Conservation (phyloP, 1,139 yeast species). For the Nakaseomyces uthaithaninus region DNA sequence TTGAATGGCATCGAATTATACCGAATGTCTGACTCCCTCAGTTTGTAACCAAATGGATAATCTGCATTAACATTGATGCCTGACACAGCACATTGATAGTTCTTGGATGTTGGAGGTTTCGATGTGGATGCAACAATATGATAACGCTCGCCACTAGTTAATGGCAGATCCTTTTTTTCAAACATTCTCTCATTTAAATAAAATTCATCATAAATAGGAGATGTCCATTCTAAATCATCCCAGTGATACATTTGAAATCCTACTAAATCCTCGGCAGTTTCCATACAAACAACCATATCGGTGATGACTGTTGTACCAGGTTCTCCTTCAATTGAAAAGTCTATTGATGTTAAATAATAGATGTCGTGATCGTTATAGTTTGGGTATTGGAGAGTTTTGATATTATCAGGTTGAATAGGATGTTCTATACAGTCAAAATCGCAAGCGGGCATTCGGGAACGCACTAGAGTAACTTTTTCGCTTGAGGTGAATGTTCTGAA, state of each 20-base stretch:
- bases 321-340: constrained; percentile 4
- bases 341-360: neutral
- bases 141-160: constrained; percentile 37
- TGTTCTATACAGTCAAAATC: constrained; percentile 2
- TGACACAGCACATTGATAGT: constrained; percentile 1
- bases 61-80: constrained; percentile 3
- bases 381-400: constrained; percentile 1
- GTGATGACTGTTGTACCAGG: constrained; percentile 2
- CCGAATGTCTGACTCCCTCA: neutral
- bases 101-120: constrained; percentile 17
- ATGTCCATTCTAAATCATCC: constrained; percentile 27
- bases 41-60: constrained; percentile 1
- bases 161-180: constrained; percentile 22
- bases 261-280: constrained; percentile 20
- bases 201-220: constrained; percentile 23
- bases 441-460: constrained; percentile 2
- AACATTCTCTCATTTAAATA: constrained; percentile 1
- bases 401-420: constrained; percentile 1
- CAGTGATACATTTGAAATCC: constrained; percentile 32
- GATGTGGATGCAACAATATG: constrained; percentile 31
- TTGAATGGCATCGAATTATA: constrained; percentile 2
- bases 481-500: neutral
- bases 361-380: neutral
- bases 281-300: constrained; percentile 4
- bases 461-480: neutral